Evolutionary conservation across 345 rosid species (phyloP), one percentile per base, ranked within the genome.

Genomic region (Rhizophora apiculata): DNA sequence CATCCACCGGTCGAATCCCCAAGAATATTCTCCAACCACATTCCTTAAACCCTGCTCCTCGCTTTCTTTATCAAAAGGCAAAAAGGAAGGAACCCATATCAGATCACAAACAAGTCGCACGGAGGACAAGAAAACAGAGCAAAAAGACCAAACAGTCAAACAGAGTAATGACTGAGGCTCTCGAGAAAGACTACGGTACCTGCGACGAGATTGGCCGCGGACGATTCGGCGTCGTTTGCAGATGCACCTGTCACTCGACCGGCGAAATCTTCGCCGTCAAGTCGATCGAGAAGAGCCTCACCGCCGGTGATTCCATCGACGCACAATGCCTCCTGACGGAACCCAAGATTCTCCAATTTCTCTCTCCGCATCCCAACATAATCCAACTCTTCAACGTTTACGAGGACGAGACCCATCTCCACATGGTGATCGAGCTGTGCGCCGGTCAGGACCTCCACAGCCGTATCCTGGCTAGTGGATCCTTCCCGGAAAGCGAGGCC

Each of bases 131-230:
- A 43, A 26, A 55, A 11, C 37, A 57, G 31, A 55, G 4, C 1
- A 7, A 6, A 34, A 34, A 8, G 37, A 7, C 9, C 37, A 15
- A 43, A 1, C 16, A 19, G 18, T 13, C 21, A 31, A 39, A 6
- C 34, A 2, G 49, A 68, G 76, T 68, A 60, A 88, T 88, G 93
- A 83, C 76, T 69, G 80, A 83, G 56, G 79, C 80, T 13, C 59
- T 86, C 22, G 77, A 68, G 72, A 71, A 78, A 67, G 84, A 75
- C 69, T 86, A 89, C 86, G 85, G 80, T 56, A 30, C 83, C 36
- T 75, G 81, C 69, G 94, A 84, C 54, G 97, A 91, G 77, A 83
- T 93, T 80, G 96, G 94, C 55, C 74, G 96, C 3, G 96, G 96
- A 6, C 75, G 86, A 65, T 93, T 91, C 65, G 96, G 96, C 31